Evolutionary conservation across 768 basidiomycete genomes (phyloP), one percentile per base, ranked within the genome.

Genomic region (Leccinum fibrillosum): DNA sequence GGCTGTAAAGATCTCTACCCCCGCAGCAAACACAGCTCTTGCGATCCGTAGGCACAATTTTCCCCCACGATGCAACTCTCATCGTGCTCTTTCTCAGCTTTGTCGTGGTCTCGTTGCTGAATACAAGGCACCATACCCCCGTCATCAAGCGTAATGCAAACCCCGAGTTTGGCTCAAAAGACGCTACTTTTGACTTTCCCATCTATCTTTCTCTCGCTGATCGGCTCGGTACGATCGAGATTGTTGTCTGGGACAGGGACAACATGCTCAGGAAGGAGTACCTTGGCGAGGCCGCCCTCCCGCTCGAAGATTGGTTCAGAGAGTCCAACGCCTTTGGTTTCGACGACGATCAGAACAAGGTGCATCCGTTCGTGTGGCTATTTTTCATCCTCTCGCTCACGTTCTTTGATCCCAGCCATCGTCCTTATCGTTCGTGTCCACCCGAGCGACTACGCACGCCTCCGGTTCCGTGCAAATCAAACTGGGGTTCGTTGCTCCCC

Each of bases 191-290:
- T 69, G 91, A 96, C 58, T 92, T 95, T 64, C 90, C 93, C 0
- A 79, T 97, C 17, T 91, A 89, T 64, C 78, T 89, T 17, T 89
- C 86, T 15, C 80, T 89, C 26, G 86, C 87, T 1, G 88, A 89
- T 63, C 77, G 78, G 48, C 79, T 91, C 5, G 88, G 89, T 34
- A 84, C 81, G 2, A 65, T 98, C 45, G 94, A 98, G 72, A 77
- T 93, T 34, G 86, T 97, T 12, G 80, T 94, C 0, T 99, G 96
- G 95, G 94, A 95, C 74, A 94, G 89, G 76, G 95, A 98, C 72
- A 77, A 91, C 63, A 71, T 94, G 66, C 57, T 75, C 56, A 83
- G 80, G 66, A 97, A 94, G 75, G 96, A 98, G 48, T 99, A 97
- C 70, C 80, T 99, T 15, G 97, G 97, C 15, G 96, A 99, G 72